A percentile compares a stretch with the other conserved stretches of the same genome.
phyloP scores from a whole-genome alignment of 2,329 filamentous ascomycete genomes.

The Hypoxylon sp. region DNA sequence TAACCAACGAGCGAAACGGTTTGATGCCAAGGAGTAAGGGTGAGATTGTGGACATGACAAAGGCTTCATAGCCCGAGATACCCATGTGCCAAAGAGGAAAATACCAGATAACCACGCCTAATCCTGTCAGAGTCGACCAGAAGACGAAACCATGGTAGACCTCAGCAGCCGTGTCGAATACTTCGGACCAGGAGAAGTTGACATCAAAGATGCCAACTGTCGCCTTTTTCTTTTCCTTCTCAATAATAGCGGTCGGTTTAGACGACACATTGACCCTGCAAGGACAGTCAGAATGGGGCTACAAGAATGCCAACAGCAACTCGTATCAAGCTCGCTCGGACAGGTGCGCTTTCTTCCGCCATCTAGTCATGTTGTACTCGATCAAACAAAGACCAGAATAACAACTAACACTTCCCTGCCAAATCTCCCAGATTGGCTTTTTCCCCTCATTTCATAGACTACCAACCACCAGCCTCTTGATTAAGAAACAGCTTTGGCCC shows the following conservation, averaged over 20 bases:
- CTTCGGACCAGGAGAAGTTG: constrained; percentile 78
- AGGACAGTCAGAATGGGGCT: constrained; percentile 46
- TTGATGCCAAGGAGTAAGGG: constrained; percentile 82
- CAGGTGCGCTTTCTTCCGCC: constrained; percentile 19
- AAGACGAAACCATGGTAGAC: constrained; percentile 96
- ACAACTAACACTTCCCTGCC: constrained; percentile 1
- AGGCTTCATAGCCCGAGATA: constrained; percentile 92
- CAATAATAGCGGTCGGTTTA: constrained; percentile 64
- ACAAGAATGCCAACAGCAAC: constrained; percentile 10
- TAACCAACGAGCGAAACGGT: constrained; percentile 74
- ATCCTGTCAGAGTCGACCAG: constrained; percentile 92
- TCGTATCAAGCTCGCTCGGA: constrained; percentile 47
- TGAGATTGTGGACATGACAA: constrained; percentile 86
- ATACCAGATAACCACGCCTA: constrained; percentile 94
- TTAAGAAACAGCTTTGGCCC: neutral
- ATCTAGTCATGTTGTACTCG: neutral
- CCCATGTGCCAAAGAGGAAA: constrained; percentile 99
- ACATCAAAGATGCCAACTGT: constrained; percentile 76
- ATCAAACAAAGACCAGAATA: neutral
- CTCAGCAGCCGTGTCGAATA: constrained; percentile 86
- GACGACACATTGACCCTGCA: constrained; percentile 62
- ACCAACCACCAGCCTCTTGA: constrained; percentile 3
- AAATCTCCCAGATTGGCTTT: neutral
- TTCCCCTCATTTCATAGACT: neutral
- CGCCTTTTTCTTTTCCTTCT: constrained; percentile 84